Base-by-base conservation (phyloP, 106 monocot species). In the Alisma plantagoaquatica region DNA sequence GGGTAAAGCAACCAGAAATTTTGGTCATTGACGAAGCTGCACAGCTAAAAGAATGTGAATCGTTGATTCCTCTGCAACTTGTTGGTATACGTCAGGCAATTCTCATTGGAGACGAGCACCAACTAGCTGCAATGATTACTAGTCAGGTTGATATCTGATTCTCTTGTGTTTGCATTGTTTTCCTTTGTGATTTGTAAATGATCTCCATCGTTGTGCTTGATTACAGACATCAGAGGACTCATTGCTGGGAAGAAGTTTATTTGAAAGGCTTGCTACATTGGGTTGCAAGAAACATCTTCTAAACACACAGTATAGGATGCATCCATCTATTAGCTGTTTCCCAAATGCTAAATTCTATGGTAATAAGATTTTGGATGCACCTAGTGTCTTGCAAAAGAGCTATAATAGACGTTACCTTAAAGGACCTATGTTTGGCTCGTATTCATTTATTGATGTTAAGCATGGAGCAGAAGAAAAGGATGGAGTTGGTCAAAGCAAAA, bases 391-490 rank as follows among this genome's bases (percentile, higher is more conserved):
- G 14, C 6, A 6, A 7, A 14, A 38, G 14, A 14, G 14, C 6
- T 38, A 38, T 14, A 38, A 6, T 7, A 6, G 35, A 38, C 9
- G 35, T 14, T 38, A 7, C 14, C 35, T 38, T 14, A 6, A 38
- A 7, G 35, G 35, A 6, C 35, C 9, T 6, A 38, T 38, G 35
- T 38, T 38, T 38, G 6, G 9, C 14, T 38, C 35, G 9, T 86
- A 77, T 47, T 73, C 80, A 3, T 85, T 84, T 51, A 71, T 83
- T 23, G 60, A 78, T 23, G 35, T 83, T 7, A 56, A 9, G 0
- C 2, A 27, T 1, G 89, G 83, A 4, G 56, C 53, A 18, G 89
- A 89, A 53, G 49, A 26, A 29, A n/a, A n/a, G n/a, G 10, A 0
- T 69, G 35, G 43, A 2, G 7, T 31, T n/a, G 70, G 79, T 6